Evolutionary conservation across 306 rosid species (phyloP).

Genomic region (Delonix regia): DNA sequence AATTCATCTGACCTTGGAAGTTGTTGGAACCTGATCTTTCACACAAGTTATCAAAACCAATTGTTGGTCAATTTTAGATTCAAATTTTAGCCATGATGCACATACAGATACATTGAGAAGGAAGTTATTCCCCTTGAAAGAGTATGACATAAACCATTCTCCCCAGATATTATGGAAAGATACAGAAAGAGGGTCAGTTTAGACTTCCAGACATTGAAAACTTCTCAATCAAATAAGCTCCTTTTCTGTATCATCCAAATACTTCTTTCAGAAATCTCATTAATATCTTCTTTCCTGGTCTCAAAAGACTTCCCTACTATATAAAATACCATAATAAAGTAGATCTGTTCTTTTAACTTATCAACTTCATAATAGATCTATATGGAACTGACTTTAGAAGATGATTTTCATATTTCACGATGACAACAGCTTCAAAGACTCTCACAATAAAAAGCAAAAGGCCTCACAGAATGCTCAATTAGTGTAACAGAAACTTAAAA

Average conservation of each 20-base stretch:
- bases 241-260: background rate
- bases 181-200: background rate
- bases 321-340: background rate
- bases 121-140: background rate
- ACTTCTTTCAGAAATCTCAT: background rate
- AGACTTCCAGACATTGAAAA: background rate
- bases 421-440: background rate
- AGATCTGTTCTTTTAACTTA: background rate
- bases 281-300: background rate
- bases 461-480: background rate
- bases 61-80: background rate
- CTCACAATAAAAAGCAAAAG: conserved; percentile 19
- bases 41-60: conserved; percentile 28
- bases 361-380: background rate
- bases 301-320: background rate
- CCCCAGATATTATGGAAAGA: background rate
- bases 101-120: background rate
- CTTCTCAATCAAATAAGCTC: background rate
- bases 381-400: background rate
- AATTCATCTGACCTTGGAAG: conserved; percentile 17
- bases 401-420: background rate
- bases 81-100: background rate
- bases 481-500: conserved; percentile 9
- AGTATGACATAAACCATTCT: background rate
- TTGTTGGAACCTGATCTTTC: conserved; percentile 35